Evolutionary conservation across 2,329 filamentous ascomycete genomes (phyloP), one percentile per base, ranked within the genome.

Genomic region (Plenodomus lindquistii): DNA sequence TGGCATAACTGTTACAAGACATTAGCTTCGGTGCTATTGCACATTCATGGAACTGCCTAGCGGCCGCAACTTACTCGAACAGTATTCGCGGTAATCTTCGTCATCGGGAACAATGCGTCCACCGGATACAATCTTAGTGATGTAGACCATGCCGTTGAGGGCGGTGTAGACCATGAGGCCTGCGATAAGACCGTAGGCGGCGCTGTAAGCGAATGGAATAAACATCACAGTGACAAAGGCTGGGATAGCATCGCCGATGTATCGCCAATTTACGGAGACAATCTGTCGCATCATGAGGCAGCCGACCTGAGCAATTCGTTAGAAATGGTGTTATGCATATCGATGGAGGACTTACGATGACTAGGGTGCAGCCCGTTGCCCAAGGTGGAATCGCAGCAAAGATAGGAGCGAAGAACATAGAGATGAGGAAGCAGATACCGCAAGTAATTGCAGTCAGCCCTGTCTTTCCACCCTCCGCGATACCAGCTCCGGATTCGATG

Each of bases 171-270:
- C 83, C 66, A 88, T 79, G 55, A 95, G 85, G 27, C 90, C 89
- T 2, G 83, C 88, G 59, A 95, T 95, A 15, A 96, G 79, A 38
- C 91, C 91, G 65, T 95, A 89, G 11, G 91, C 89, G 62, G 94
- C 93, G 45, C 86, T 90, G 77, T 94, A 96, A 4, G 88, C 89
- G 74, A 95, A 94, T 0, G 91, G 90, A 86, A 95, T 95, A 57
- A 92, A 79, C 57, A 86, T 84, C 54, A 96, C 85, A 37, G 88
- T 91, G 29, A 95, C 77, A 71, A 95, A 95, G 2, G 91, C 89
- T 0, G 91, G 91, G 9, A 96, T 79, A 2, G 88, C 86, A 69
- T 96, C 91, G 42, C 90, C 89, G 48, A 90, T 80, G 72, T 96
- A 95, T 34, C 79, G 78, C 91, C 91, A 96, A 76, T 96, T 96